Base-by-base conservation (phyloP, 1,284 basidiomycete genomes). In the Jaminaea rosea region DNA sequence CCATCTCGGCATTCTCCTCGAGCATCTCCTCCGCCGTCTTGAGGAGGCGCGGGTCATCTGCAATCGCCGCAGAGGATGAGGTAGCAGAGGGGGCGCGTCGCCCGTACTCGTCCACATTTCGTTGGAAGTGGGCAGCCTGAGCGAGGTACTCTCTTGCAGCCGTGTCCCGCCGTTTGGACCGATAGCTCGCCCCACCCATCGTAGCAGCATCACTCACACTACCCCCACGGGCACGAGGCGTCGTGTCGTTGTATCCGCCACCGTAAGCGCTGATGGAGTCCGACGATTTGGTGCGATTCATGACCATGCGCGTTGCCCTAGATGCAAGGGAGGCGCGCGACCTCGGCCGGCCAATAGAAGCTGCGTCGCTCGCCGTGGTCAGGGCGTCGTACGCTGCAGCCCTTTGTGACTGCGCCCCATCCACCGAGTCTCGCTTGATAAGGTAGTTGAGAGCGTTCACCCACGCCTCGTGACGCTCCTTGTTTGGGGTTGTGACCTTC, bases 381-480 rank as follows among this genome's bases (percentile, higher is more conserved):
- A n/a, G n/a, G n/a, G n/a, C n/a, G n/a, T n/a, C n/a, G n/a, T n/a
- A n/a, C n/a, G n/a, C 21, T 61, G 60, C 2, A 63, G 44, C 0
- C 65, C 65, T 34, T 69, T 69, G 19, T 73, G 36, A n/a, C n/a
- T n/a, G n/a, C n/a, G n/a, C n/a, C n/a, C n/a, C n/a, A n/a, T n/a
- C n/a, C n/a, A n/a, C n/a, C n/a, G 21, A 19, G 29, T 55, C 50
- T 11, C 60, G 55, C 34, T 67, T 58, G 34, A 67, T 55, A 21
- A 74, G 56, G 39, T 63, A 68, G 51, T 57, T 61, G 46, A 72
- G 56, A 39, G 73, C 69, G 72, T 84, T 87, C 51, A 90, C 79
- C 94, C 94, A 99, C 51, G 96, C 87, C 60, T 97, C 91, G 74
- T 99, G 94, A 46, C 91, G 80, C 65, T 96, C 93, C 74, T 87